Evolutionary conservation across 768 basidiomycete genomes (phyloP), one percentile per base, ranked within the genome.

Genomic region (Lanmaoa pseudosensibilis): DNA sequence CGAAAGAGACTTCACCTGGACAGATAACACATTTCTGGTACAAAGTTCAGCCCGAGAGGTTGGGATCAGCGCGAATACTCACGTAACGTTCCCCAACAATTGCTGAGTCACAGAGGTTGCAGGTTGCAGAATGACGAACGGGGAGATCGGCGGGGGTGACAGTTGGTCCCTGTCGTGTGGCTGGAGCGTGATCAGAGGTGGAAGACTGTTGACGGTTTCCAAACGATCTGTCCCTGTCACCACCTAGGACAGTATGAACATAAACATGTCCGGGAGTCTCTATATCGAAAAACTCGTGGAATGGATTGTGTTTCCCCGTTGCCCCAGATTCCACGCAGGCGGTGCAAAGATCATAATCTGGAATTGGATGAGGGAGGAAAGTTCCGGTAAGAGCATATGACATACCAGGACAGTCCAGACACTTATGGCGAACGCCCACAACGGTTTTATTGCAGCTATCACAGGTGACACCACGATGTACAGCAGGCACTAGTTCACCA

Each of bases 71-170:
- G 50, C 33, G 9, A 47, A 50, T 18, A 61, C 88, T 73, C 65
- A 92, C 89, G 75, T 83, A 94, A 44, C 93, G 84, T 44, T 78
- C 75, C 2, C 92, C 93, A 27, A 71, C 61, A 61, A 95, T 89
- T 3, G 76, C 69, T 1, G 84, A 85, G 58, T 88, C 84, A 63
- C 93, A 95, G 25, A 93, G 67, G 67, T 94, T 82, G 73, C 93
- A 95, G 11, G 70, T 79, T 7, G 90, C 90, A 57, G 72, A 67
- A 67, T 94, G 92, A 27, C 73, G 63, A n/a, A 74, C 74, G 25
- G 69, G 73, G 41, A 52, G 32, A 43, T 55, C 41, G 4, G n/a
- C 49, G 50, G 34, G 16, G 16, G 21, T 43, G 11, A 4, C 8
- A 49, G 9, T 21, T 40, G 46, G 21, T 18, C 30, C 37, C 5